Conservation (phyloP, 192 early-diverging fungal genomes). For the Umbelopsis ramanniana region DNA sequence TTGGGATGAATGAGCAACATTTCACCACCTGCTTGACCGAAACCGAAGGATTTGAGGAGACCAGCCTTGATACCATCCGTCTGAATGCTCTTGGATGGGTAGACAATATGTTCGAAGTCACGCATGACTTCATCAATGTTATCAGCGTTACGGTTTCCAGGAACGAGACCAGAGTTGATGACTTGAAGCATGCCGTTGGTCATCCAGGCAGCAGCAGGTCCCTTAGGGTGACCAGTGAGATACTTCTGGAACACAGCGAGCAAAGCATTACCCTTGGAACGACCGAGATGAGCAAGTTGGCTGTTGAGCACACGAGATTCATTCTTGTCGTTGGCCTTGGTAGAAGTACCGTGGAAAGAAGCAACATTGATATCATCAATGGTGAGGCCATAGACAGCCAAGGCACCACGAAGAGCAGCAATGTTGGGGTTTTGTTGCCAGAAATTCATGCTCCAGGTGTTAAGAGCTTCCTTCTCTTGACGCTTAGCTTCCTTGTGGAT, state of each 20-base stretch:
- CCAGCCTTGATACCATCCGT: constrained; percentile 91
- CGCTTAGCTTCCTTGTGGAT: constrained; percentile 66
- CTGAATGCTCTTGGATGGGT: constrained; percentile 83
- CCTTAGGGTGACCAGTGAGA: constrained; percentile 97
- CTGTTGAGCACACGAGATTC: constrained; percentile 85
- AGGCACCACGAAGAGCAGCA: constrained; percentile 83
- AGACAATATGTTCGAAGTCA: constrained; percentile 80
- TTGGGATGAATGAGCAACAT: constrained; percentile 86
- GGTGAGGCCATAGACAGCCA: constrained; percentile 86
- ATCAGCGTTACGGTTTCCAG: constrained; percentile 92
- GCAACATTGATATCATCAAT: constrained; percentile 93
- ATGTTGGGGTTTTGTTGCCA: constrained; percentile 73
- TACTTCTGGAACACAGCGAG: constrained; percentile 91
- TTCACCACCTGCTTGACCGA: constrained; percentile 94
- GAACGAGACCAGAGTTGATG: constrained; percentile 83
- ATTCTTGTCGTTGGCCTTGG: constrained; percentile 95
- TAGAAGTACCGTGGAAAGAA: constrained; percentile 96
- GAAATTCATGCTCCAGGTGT: constrained; percentile 83
- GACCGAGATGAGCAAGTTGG: constrained; percentile 86
- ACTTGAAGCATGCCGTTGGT: constrained; percentile 90
- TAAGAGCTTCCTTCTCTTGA: constrained; percentile 75
- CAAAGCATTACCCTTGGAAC: constrained; percentile 78
- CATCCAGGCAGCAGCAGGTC: constrained; percentile 96
- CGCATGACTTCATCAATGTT: constrained; percentile 78
- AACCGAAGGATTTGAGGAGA: constrained; percentile 93